These are phyloP conservation scores for Suillus plorans DNA, from an alignment of 768 basidiomycete species.

Conservation along the genomic window DNA sequence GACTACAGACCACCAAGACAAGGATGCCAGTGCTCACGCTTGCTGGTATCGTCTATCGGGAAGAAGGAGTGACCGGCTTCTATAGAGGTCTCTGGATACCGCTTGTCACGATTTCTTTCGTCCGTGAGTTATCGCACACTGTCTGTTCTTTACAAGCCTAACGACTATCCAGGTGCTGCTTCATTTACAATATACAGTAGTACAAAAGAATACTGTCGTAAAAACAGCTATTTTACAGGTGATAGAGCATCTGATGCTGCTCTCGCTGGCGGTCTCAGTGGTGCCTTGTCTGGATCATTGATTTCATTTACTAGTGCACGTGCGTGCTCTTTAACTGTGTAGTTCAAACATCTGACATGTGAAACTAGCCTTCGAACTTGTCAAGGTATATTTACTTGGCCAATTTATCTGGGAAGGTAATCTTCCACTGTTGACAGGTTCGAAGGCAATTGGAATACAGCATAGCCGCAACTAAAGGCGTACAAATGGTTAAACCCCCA, in stretches of 20 bases:
- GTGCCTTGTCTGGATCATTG: conserved; percentile 84
- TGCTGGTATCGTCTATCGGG: conserved; percentile 71
- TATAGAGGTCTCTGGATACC: conserved; percentile 92
- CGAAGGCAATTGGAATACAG: conserved; percentile 90
- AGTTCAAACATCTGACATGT: conserved; percentile 16
- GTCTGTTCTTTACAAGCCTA: conserved; percentile 9
- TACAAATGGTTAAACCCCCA: conserved; percentile 72
- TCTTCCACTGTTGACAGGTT: conserved; percentile 48
- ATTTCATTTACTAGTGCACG: conserved; percentile 90
- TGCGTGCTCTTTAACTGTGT: conserved; percentile 41
- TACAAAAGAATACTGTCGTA: conserved; percentile 73
- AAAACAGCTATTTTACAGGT: conserved; percentile 56
- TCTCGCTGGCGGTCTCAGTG: conserved; percentile 76
- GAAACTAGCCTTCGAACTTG: conserved; percentile 80
- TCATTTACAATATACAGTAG: conserved; percentile 89
- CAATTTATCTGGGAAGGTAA: neutral
- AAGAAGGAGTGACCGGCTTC: conserved; percentile 87
- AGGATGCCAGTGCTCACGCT: conserved; percentile 72
- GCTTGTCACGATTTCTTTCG: conserved; percentile 92
- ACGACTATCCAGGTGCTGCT: conserved; percentile 61
- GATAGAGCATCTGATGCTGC: conserved; percentile 68
- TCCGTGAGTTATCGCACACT: conserved; percentile 62
- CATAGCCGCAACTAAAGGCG: conserved; percentile 79
- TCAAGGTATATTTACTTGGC: conserved; percentile 62
- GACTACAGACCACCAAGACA: conserved; percentile 82